Evolutionary conservation across 352 stramenopile genomes (phyloP).

Genomic region (Phytophthora niederhauseri): DNA sequence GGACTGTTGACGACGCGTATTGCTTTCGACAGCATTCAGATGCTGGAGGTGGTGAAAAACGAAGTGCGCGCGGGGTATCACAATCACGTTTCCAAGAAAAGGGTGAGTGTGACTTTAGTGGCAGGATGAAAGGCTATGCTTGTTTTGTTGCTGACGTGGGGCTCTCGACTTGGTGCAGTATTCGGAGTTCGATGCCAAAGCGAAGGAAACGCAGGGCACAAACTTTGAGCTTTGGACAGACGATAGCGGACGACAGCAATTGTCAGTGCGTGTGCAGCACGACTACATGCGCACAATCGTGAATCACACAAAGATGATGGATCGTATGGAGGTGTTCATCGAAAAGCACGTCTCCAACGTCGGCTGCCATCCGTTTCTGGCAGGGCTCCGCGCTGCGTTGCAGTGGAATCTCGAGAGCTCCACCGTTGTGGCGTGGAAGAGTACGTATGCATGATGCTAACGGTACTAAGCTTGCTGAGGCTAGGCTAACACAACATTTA

Average conservation of each 20-base stretch:
- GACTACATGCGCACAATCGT: slow-evolving; percentile 48
- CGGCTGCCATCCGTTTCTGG: slow-evolving; percentile 73
- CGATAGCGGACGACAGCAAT: slow-evolving; percentile 29
- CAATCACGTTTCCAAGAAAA: slow-evolving; percentile 45
- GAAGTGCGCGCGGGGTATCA: slow-evolving; percentile 68
- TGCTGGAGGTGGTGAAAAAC: slow-evolving; percentile 70
- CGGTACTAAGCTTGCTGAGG: too few species aligned
- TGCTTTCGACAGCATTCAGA: slow-evolving; percentile 43
- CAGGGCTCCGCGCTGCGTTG: slow-evolving; percentile 55
- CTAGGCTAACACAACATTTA: too few species aligned
- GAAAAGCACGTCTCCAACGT: slow-evolving; percentile 52
- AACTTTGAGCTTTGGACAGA: slow-evolving; percentile 54
- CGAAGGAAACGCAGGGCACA: slow-evolving; percentile 50
- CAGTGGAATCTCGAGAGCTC: slow-evolving; percentile 69
- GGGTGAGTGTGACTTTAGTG: slow-evolving; percentile 29
- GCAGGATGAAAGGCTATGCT: neutral
- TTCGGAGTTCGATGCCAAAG: slow-evolving; percentile 50
- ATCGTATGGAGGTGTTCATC: slow-evolving; percentile 53
- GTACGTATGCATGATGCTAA: too few species aligned
- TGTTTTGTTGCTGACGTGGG: neutral
- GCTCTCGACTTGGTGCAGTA: slow-evolving; percentile 40
- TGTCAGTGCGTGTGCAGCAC: slow-evolving; percentile 49
- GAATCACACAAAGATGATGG: slow-evolving; percentile 44
- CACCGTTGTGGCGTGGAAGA: slow-evolving; percentile 69
- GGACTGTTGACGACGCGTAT: slow-evolving; percentile 9